Evolutionary conservation across 2,329 filamentous ascomycete species (phyloP), one percentile per base, ranked within the genome.

Genomic region (Albophoma yamanashiensis): DNA sequence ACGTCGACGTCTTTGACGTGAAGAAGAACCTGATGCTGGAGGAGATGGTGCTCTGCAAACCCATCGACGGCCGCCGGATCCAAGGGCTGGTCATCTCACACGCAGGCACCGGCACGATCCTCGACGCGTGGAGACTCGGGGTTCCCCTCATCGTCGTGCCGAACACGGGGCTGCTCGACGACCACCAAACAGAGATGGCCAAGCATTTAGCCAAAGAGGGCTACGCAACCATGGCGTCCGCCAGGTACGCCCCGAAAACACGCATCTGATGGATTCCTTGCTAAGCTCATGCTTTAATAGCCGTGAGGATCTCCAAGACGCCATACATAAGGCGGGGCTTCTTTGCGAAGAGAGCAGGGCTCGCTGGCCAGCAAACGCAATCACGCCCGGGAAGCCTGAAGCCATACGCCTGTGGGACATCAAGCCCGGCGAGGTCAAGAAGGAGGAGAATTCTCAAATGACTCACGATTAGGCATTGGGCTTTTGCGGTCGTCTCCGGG

Each of bases 21-120:
- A 68, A 65, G 39, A 69, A 65, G 20, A 73, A 75, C 50, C 66
- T 76, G 9, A 64, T 73, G 66, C 68, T 65, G 43, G 74, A 76
- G 17, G 74, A 76, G 60, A 89, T 94, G 80, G 69, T 71, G 2
- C 70, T 76, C 20, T 85, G 83, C 66, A 78, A 81, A 50, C 73
- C 72, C 15, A 64, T 72, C 15, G 75, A 79, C 61, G 77, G 78
- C 5, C 75, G 75, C 20, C 73, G 79, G 15, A 72, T 69, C 0
- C 82, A 86, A 9, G 94, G 94, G 0, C 76, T 94, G 22, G 83
- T 97, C 39, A 88, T 99, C 61, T 91, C 88, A 53, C 94, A 99
- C 77, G 93, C 92, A 96, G 92, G 93, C 20, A 92, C 93, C 15
- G 94, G 94, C 11, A 92, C 91, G 3, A 92, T 97, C 36, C 80